Evolutionary conservation across 192 early-diverging fungal genomes (phyloP).

Genomic region (Backusella tarrabulga): DNA sequence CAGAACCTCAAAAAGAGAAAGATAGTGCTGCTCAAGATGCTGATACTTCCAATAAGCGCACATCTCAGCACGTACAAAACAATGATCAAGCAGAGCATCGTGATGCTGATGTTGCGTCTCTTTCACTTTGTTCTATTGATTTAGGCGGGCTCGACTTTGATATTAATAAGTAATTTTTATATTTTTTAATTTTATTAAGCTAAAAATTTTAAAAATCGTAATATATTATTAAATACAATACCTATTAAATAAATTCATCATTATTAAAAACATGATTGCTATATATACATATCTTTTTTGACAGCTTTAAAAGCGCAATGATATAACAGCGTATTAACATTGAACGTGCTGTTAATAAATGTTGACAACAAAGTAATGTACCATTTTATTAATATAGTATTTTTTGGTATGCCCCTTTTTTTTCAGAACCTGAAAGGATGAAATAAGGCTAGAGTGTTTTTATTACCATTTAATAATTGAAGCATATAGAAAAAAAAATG

Average conservation of each 20-base stretch:
- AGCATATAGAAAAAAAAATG: no score
- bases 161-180: background rate
- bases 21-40: background rate
- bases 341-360: no score
- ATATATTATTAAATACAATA: background rate
- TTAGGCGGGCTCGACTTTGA: background rate
- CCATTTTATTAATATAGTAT: no score
- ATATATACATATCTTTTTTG: no score
- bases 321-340: no score
- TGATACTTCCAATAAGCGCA: background rate
- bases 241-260: background rate
- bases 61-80: background rate
- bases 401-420: no score
- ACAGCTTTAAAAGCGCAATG: no score
- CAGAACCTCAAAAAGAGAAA: background rate
- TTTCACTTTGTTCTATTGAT: constrained; percentile 11
- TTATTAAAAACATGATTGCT: no score
- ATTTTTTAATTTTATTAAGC: background rate
- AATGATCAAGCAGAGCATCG: background rate
- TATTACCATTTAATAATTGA: no score
- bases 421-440: no score
- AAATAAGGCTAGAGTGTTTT: no score
- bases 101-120: background rate
- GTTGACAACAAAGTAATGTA: no score
- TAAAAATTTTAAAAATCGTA: background rate